Conservation (phyloP, 495 filamentous ascomycete species). For the Glonium stellatum region DNA sequence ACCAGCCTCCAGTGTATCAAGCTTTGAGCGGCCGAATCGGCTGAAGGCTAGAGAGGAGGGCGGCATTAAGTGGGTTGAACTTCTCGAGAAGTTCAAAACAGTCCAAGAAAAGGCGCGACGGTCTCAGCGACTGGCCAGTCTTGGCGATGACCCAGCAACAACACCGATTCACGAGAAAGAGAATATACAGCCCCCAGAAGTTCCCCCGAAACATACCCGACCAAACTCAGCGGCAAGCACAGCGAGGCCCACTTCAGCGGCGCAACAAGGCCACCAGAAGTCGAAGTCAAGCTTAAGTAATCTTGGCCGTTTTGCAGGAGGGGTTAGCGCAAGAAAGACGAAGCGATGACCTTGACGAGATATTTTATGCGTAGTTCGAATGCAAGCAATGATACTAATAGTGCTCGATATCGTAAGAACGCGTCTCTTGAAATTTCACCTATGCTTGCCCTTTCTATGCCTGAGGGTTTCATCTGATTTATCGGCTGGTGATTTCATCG, state of each 20-base stretch:
- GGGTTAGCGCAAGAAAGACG: conserved; percentile 23
- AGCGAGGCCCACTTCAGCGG: neutral
- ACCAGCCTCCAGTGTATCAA: conserved; percentile 29
- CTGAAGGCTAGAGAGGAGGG: conserved; percentile 79
- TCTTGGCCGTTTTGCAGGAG: conserved; percentile 24
- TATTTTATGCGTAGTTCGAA: neutral
- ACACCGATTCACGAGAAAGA: conserved; percentile 24
- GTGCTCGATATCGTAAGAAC: no score
- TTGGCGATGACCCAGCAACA: conserved; percentile 20
- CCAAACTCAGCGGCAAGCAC: conserved; percentile 5
- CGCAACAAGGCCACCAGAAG: conserved; percentile 11
- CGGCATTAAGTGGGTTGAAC: conserved; percentile 80
- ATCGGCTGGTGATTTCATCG: conserved; percentile 4
- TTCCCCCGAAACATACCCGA: conserved; percentile 13
- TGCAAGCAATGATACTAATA: no score
- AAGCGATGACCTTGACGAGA: conserved; percentile 7
- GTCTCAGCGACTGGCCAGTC: conserved; percentile 36
- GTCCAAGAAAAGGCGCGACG: conserved; percentile 76
- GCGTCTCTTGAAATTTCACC: no score
- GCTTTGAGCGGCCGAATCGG: conserved; percentile 71
- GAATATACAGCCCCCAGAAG: conserved; percentile 15
- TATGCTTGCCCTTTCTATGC: conserved; percentile 25
- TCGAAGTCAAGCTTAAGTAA: conserved; percentile 19
- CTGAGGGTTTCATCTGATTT: conserved; percentile 21
- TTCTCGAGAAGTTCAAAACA: conserved; percentile 90